phyloP scores from a whole-genome alignment of 805 yeast genomes.

The Candida argentea region DNA sequence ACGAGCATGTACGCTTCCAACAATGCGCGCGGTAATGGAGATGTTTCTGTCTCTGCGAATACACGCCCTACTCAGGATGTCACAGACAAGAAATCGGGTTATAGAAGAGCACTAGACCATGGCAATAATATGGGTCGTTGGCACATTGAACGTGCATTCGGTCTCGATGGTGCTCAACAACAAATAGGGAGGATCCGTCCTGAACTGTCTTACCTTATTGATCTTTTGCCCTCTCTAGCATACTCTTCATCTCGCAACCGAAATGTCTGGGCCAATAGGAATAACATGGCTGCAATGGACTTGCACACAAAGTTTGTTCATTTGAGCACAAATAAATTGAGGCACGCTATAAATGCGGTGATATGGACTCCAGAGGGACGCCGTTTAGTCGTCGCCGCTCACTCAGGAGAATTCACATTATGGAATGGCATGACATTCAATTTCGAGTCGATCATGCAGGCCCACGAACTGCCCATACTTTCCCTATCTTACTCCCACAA shows the following conservation, averaged over 20 bases:
- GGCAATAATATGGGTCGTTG: conserved; percentile 67
- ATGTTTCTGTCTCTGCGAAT: not conserved
- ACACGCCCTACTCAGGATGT: not conserved
- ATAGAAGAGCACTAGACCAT: conserved; percentile 68
- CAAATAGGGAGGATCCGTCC: conserved; percentile 52
- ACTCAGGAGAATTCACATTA: conserved; percentile 90
- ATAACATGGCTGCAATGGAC: conserved; percentile 44
- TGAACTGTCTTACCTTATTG: conserved; percentile 54
- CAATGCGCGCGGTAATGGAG: conserved; percentile 1
- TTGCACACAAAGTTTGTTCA: conserved; percentile 78
- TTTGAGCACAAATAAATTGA: conserved; percentile 80
- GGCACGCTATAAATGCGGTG: conserved; percentile 83
- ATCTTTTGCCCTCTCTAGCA: conserved; percentile 57
- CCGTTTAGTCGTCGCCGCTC: conserved; percentile 78
- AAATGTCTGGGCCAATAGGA: conserved; percentile 13
- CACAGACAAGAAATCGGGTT: conserved; percentile 41
- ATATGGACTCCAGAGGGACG: conserved; percentile 97
- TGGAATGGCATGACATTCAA: conserved; percentile 96
- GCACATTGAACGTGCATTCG: conserved; percentile 35
- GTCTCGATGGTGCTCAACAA: conserved; percentile 20
- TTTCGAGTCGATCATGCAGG: conserved; percentile 97
- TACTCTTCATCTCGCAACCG: conserved; percentile 29
- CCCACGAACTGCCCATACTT: conserved; percentile 86
- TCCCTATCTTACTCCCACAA: conserved; percentile 74
- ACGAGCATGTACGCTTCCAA: conserved; percentile 2